Base-by-base conservation (phyloP, 2,329 filamentous ascomycete species). In the Fusarium tjaetaba region DNA sequence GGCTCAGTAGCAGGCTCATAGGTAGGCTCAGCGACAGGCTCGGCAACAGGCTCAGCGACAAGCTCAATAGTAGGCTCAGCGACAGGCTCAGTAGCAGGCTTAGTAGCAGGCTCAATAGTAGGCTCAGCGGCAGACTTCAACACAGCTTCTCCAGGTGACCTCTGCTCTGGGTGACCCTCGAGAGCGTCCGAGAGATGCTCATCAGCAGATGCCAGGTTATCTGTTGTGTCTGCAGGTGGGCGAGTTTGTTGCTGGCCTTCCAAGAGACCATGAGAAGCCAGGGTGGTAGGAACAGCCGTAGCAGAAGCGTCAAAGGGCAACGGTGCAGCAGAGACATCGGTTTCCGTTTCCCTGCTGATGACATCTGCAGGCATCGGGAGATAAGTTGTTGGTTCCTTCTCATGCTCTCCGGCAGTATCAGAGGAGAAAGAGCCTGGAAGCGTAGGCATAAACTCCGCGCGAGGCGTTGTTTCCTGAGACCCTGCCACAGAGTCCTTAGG, bases 381-480 rank as follows among this genome's bases (percentile, higher is more conserved):
- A 43, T 82, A 80, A 64, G 80, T 81, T 18, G 52, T 41, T 24
- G 48, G 32, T 38, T 46, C 49, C 38, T 63, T 48, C 30, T 55
- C 46, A 26, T 51, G 53, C 24, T 62, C 61, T 14, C 70, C 46
- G 30, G 45, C 26, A 26, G 36, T 18, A 20, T 68, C 63, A 15
- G 41, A 43, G 8, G 42, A 30, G 36, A 41, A 18, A n/a, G 68
- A 46, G 30, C 46, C 58, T 13, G 78, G 79, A 18, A 82, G 71
- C 46, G 79, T 77, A 15, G 80, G 81, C 63, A 69, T 78, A n/a
- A 72, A 64, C 24, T 85, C 86, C 9, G 91, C 91, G 69, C 90
- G 93, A 3, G 93, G 93, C 3, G 93, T 95, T 2, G 88, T 87
- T 77, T 94, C 89, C 72, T 90, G 85, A 11, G 91, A 93, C 49